Conservation (phyloP, 805 yeast species). For the Metschnikowia amazonensis region DNA sequence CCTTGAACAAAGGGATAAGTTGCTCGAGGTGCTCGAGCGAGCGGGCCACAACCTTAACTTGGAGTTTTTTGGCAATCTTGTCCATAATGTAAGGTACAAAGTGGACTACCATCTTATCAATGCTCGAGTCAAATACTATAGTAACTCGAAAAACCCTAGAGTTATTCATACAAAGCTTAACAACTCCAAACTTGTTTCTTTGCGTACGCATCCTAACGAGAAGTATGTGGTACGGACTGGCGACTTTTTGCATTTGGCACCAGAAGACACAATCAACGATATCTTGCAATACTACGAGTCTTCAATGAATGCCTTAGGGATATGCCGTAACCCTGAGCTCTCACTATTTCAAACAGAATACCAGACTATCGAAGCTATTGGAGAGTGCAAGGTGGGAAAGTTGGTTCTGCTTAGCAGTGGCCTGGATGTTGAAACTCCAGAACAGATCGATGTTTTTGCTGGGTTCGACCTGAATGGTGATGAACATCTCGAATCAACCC, state of each 20-base stretch:
- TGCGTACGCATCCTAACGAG: conserved; percentile 36
- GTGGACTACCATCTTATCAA: conserved; percentile 31
- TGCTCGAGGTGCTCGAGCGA: conserved; percentile 10
- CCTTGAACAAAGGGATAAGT: conserved; percentile 9
- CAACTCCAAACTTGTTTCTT: conserved; percentile 32
- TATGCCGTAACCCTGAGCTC: background rate
- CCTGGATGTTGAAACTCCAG: background rate
- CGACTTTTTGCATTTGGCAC: conserved; percentile 26
- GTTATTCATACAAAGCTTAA: conserved; percentile 35
- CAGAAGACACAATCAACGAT: conserved; percentile 12
- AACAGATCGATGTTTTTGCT: background rate
- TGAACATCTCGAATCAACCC: background rate
- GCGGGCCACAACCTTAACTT: conserved; percentile 13
- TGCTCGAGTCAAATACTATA: conserved; percentile 37
- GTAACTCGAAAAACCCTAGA: conserved; percentile 33
- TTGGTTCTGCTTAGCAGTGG: conserved; percentile 3
- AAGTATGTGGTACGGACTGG: conserved; percentile 30
- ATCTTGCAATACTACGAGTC: conserved; percentile 12
- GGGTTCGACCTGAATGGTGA: conserved; percentile 2
- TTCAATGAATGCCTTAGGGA: background rate
- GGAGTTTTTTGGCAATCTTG: conserved; percentile 10
- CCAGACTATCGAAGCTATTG: background rate
- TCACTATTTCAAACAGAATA: background rate
- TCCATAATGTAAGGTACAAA: conserved; percentile 30
- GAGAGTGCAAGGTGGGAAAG: background rate